phyloP scores from a whole-genome alignment of 2,329 filamentous ascomycete genomes.

The Cercospora zeina region DNA sequence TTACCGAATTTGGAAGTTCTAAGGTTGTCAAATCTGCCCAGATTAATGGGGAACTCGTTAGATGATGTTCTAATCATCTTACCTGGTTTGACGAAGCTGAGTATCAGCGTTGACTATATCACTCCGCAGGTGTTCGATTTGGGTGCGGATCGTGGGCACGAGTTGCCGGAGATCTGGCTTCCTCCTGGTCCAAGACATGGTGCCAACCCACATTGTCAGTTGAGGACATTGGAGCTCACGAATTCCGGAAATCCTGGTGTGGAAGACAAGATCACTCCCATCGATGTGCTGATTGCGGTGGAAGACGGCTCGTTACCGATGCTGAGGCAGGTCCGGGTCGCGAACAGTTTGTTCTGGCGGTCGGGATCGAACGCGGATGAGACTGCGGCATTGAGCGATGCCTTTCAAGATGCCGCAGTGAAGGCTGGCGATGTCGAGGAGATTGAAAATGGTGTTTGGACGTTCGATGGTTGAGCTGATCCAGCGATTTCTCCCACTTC shows the following conservation, averaged over 20 bases:
- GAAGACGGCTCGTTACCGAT: constrained; percentile 46
- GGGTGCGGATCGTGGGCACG: constrained; percentile 8
- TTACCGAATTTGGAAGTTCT: constrained; percentile 41
- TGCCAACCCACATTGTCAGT: constrained; percentile 34
- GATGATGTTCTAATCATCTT: constrained; percentile 47
- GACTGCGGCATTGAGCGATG: constrained; percentile 43
- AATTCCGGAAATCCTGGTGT: constrained; percentile 43
- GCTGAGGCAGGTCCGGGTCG: constrained; percentile 43
- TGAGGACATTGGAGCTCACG: constrained; percentile 45
- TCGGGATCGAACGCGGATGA: constrained; percentile 39
- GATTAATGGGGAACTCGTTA: constrained; percentile 43
- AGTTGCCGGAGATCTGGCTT: constrained; percentile 1
- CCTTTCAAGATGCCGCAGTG: constrained; percentile 39
- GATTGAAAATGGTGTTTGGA: constrained; percentile 32
- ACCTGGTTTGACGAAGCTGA: constrained; percentile 44
- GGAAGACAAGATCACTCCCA: constrained; percentile 44
- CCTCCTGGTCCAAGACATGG: constrained; percentile 22
- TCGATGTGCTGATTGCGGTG: constrained; percentile 46
- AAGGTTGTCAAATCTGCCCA: constrained; percentile 46
- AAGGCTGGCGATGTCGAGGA: constrained; percentile 15
- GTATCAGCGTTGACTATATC: constrained; percentile 52
- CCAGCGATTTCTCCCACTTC: not conserved
- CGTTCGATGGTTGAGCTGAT: constrained; percentile 28
- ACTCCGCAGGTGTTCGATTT: constrained; percentile 45
- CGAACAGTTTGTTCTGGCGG: constrained; percentile 45